These are phyloP conservation scores for Phytophthora pistaciae DNA, from an alignment of 352 stramenopile genomes.

Conservation along the genomic window DNA sequence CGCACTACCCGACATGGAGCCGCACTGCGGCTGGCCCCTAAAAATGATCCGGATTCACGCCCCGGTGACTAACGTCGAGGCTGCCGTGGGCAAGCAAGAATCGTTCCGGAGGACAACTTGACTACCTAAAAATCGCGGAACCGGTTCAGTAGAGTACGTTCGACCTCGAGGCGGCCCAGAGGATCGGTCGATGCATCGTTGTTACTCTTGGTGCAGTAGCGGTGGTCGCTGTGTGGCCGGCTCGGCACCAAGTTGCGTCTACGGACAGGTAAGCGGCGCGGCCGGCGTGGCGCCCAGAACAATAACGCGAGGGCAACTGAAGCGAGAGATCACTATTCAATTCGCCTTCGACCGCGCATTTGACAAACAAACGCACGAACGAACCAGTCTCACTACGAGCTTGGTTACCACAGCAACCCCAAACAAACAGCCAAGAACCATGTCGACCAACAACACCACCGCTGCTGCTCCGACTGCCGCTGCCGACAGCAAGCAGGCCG, in stretches of 20 bases:
- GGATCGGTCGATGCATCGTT: conserved; percentile 38
- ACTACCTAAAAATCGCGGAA: conserved; percentile 38
- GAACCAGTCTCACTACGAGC: conserved; percentile 21
- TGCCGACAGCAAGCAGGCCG: conserved; percentile 19
- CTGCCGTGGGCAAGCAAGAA: conserved; percentile 29
- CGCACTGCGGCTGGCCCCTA: conserved; percentile 10
- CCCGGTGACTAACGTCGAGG: conserved; percentile 26
- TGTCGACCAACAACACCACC: conserved; percentile 28
- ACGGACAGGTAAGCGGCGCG: conserved; percentile 13
- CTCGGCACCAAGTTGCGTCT: conserved; percentile 23
- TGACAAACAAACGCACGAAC: conserved; percentile 15
- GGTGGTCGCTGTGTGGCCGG: conserved; percentile 26
- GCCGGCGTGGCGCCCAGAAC: conserved; percentile 29
- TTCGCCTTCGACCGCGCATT: conserved; percentile 38
- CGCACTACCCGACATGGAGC: conserved; percentile 10
- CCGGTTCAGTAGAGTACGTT: conserved; percentile 53
- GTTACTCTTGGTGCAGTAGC: conserved; percentile 42
- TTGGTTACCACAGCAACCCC: conserved; percentile 17
- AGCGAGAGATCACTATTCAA: conserved; percentile 40
- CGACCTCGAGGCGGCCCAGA: conserved; percentile 31
- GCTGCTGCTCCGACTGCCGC: conserved; percentile 13
- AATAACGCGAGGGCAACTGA: conserved; percentile 26
- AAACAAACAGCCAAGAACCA: conserved; percentile 28
- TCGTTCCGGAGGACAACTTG: conserved; percentile 44
- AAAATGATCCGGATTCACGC: conserved; percentile 12